Base-by-base conservation (phyloP, 1,139 yeast genomes). In the Pneumocystis wakefieldiae region DNA sequence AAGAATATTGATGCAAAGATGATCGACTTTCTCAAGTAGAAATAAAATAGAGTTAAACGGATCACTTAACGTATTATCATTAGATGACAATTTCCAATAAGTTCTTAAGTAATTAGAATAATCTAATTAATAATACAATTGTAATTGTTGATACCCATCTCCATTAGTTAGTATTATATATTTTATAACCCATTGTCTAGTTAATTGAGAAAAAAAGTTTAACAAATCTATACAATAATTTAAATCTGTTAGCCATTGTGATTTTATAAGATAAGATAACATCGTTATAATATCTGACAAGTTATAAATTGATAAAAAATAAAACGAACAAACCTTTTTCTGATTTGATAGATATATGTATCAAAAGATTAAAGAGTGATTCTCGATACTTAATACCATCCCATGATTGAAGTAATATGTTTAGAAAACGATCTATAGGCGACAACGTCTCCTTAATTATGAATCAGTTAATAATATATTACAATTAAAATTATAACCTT, bases 141-240 rank as follows among this genome's bases (percentile, higher is more conserved):
- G 14, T 12, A 48, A 48, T 48, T 48, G 4, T 24, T 6, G n/a
- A 24, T 48, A 48, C 55, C 28, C 55, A 10, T 48, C 12, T 48
- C 17, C 24, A 24, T 5, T 67, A 0, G 71, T 66, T 64, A 78
- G 77, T 0, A 75, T 68, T 8, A 80, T 61, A 0, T 74, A 62
- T 0, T 80, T 77, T 0, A 81, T 59, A 28, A 35, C 24, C 37
- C 61, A 59, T 48, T 57, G 57, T 29, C 36, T 32, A 37, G 17
- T 59, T 57, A 35, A 10, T 4, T 35, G 61, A 28, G 42, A 32
- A 41, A 57, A 38, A 37, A 32, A 59, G 24, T 12, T 12, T 17
- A 57, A n/a, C 15, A 57, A 38, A 24, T 57, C 29, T 28, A 37
- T 57, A 37, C 41, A 57, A 37, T 37, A 38, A 37, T 38, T 57